These are phyloP conservation scores for Olyra latifolia DNA, from an alignment of 176 grass and related monocot genomes.

Conservation along the genomic window DNA sequence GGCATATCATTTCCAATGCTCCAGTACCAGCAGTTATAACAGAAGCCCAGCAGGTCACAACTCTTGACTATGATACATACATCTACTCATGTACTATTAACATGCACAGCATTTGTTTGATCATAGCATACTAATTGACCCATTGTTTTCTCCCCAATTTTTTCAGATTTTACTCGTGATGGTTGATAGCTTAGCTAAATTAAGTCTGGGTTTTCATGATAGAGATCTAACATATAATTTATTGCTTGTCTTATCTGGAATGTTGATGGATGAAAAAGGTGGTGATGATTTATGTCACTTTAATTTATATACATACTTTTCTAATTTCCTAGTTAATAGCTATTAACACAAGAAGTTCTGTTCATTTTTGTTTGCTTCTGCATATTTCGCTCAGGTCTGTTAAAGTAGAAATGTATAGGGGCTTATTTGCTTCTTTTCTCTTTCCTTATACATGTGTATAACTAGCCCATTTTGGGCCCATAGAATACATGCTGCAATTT, in stretches of 20 bases:
- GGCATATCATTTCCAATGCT: slow-evolving; percentile 80
- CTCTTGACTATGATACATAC: slow-evolving; percentile 20
- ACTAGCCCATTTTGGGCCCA: no score
- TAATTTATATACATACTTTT: slow-evolving; percentile 16
- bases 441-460: no score
- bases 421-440: no score
- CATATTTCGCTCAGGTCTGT: background rate
- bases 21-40: slow-evolving; percentile 78
- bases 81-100: slow-evolving; percentile 10
- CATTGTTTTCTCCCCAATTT: background rate
- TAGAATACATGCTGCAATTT: no score
- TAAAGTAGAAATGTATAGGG: no score
- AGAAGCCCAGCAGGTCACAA: slow-evolving; percentile 73
- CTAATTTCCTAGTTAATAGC: slow-evolving; percentile 1
- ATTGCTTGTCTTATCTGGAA: slow-evolving; percentile 84
- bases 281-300: slow-evolving; percentile 40
- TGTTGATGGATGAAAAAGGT: slow-evolving; percentile 91
- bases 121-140: slow-evolving; percentile 30
- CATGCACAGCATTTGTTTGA: background rate
- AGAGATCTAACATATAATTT: slow-evolving; percentile 85
- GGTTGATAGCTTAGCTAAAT: slow-evolving; percentile 67
- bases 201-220: slow-evolving; percentile 53
- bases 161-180: slow-evolving; percentile 69
- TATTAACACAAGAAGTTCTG: slow-evolving; percentile 5
- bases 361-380: slow-evolving; percentile 32